Percentiles rank a stretch among this genome's conserved stretches.
Conservation (phyloP, 805 yeast species). For the Candida easanensis region DNA sequence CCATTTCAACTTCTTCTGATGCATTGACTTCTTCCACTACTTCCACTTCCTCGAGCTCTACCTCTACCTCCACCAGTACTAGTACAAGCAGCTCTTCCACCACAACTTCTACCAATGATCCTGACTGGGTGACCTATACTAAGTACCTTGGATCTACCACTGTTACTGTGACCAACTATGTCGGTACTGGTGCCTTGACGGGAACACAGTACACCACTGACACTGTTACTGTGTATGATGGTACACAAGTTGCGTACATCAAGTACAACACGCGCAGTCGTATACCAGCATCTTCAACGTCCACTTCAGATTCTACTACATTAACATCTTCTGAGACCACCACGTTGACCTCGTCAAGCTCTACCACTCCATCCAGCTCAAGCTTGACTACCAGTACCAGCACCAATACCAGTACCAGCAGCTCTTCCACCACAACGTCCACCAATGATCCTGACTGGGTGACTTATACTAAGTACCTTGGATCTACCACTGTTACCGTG, state of each 20-base stretch:
- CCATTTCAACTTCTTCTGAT: not conserved
- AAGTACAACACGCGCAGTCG: not conserved
- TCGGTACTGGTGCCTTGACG: not conserved
- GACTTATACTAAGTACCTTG: not conserved
- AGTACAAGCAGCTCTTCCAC: too few species aligned
- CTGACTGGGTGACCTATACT: not conserved
- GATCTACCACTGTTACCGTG: constrained; percentile 2
- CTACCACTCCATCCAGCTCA: not conserved
- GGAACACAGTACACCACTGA: constrained; percentile 3
- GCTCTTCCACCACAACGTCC: too few species aligned
- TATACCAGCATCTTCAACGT: not conserved
- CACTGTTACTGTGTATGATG: not conserved
- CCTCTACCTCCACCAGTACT: too few species aligned
- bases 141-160: not conserved
- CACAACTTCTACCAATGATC: not conserved
- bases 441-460: too few species aligned
- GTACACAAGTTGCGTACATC: not conserved
- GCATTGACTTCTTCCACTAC: not conserved
- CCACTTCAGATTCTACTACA: not conserved
- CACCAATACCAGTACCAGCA: not conserved
- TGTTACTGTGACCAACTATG: not conserved
- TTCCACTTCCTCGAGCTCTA: not conserved
- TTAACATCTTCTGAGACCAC: not conserved
- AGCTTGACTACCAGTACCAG: too few species aligned
- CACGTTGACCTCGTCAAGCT: too few species aligned